Evolutionary conservation across 2,329 filamentous ascomycete species (phyloP).

Genomic region (Dactylellina cionopaga): DNA sequence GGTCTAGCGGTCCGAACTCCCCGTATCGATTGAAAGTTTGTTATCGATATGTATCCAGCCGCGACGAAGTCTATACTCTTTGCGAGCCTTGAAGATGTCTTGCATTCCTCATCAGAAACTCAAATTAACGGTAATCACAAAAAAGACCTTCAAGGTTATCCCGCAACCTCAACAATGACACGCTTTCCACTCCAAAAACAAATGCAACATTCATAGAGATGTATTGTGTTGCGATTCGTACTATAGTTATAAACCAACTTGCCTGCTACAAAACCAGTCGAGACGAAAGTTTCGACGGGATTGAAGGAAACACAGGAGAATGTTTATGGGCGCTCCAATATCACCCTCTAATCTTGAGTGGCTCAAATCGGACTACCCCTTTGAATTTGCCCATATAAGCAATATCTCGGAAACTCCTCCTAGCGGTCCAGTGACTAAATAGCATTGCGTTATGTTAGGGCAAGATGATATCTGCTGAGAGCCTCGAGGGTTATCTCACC

Average conservation of each 20-base stretch:
- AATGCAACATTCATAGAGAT: conserved; percentile 4
- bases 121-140: not conserved
- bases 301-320: too few relatives aligned
- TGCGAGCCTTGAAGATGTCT: not conserved
- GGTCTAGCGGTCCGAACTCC: conserved; percentile 46
- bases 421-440: conserved; percentile 51
- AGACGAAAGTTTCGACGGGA: too few relatives aligned
- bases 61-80: not conserved
- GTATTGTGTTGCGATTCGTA: conserved; percentile 3
- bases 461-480: not conserved
- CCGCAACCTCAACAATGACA: not conserved
- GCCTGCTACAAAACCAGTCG: too few relatives aligned
- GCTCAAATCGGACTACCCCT: conserved; percentile 43
- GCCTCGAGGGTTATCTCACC: conserved; percentile 1
- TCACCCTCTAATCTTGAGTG: conserved; percentile 3
- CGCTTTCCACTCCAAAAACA: not conserved
- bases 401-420: conserved; percentile 50
- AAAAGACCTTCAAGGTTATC: too few relatives aligned
- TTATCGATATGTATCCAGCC: conserved; percentile 18
- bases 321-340: too few relatives aligned
- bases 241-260: not conserved
- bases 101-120: not conserved
- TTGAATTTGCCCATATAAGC: conserved; percentile 47
- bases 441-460: not conserved
- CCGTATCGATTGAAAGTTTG: conserved; percentile 18